Base-by-base conservation (phyloP, 257 asterid genomes). In the Solanum boliviense region DNA sequence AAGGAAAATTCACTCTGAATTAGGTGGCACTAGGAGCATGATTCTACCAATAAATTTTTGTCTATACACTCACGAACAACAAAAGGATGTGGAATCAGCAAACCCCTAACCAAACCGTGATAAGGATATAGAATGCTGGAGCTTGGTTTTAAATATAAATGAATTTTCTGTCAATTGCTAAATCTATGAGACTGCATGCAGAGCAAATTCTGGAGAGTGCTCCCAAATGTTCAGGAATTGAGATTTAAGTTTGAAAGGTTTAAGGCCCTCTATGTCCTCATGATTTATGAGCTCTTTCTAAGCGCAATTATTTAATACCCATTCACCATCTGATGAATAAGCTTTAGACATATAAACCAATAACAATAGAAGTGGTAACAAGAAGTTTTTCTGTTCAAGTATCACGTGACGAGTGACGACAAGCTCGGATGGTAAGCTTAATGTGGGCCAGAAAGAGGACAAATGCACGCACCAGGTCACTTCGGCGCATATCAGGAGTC, bases 401-500 rank as follows among this genome's bases (percentile, higher is more conserved):
- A 81, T 46, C 39, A 48, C 0, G 9, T 79, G 7, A 29, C 3
- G 25, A 25, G 13, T 82, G 39, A 81, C 29, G 10, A 31, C 85
- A 48, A 18, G 70, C 68, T 82, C 15, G 2, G 9, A 48, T 1
- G 0, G 70, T 29, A 16, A 46, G 1, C 39, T 46, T 46, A 44
- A 46, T 81, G 41, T 31, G 35, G 34, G 56, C 13, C 32, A 27
- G 20, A 60, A 38, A 89, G 68, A 82, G 82, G 88, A 48, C 70
- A 12, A 46, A 65, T 39, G 23, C 70, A 90, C 93, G 23, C 92
- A 97, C 99, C 98, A 97, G 95, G 91, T 97, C 98, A 86, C 97
- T 97, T 89, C 98, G 93, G 32, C 96, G 95, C 89, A 97, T 90
- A 12, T 97, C 99, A n/a, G 96, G 93, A 78, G 97, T 92, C 98